Evolutionary conservation across 1,284 basidiomycete species (phyloP).

Genomic region (Rhodotorula glutinis): DNA sequence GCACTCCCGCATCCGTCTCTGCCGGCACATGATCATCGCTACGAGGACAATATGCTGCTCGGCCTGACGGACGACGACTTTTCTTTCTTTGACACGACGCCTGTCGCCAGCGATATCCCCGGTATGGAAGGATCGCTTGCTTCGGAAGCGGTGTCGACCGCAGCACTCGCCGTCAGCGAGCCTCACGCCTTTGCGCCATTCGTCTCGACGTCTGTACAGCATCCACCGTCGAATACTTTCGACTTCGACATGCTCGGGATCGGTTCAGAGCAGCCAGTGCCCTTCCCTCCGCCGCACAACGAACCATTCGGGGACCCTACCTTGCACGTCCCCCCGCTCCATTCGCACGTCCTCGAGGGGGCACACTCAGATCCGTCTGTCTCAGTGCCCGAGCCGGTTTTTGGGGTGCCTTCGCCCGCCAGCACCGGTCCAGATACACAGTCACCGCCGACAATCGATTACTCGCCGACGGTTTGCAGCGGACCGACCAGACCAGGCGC

Average conservation of each 20-base stretch:
- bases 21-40: neutral
- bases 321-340: neutral
- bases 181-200: conserved; percentile 1
- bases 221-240: conserved; percentile 1
- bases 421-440: too few relatives aligned
- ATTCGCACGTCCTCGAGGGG: too few relatives aligned
- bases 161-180: too few relatives aligned
- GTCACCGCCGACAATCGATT: neutral
- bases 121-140: neutral
- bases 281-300: too few relatives aligned
- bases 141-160: too few relatives aligned
- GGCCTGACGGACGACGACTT: conserved; percentile 45
- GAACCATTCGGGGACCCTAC: neutral
- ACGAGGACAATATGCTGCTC: conserved; percentile 34
- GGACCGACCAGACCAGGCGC: neutral
- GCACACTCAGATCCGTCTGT: too few relatives aligned
- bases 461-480: neutral
- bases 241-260: conserved; percentile 16
- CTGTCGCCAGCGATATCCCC: conserved; percentile 8
- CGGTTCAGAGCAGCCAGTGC: neutral
- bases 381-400: too few relatives aligned
- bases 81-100: conserved; percentile 44
- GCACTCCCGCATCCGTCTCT: neutral
- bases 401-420: too few relatives aligned
- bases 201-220: conserved; percentile 6